Conservation (phyloP, 2,329 filamentous ascomycete genomes). For the Colletotrichum chlorophyti region DNA sequence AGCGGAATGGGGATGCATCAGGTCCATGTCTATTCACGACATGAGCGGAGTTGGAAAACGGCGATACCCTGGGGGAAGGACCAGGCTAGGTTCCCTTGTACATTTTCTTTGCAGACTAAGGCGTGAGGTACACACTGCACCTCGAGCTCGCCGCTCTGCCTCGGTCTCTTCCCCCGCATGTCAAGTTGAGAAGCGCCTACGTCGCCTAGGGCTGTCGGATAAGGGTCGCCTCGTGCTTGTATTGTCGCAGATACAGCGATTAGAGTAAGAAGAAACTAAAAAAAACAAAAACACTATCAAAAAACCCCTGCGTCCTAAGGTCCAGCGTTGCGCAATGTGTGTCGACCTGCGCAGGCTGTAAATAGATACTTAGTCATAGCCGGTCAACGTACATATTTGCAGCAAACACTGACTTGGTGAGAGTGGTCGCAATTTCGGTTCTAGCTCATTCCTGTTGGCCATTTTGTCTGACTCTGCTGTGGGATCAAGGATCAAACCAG, state of each 20-base stretch:
- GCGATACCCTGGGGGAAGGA: conserved; percentile 21
- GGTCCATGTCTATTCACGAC: conserved; percentile 1
- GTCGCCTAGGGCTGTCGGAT: not conserved
- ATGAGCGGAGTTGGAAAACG: conserved; percentile 22
- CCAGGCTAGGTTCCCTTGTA: conserved; percentile 19
- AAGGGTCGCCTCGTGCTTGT: conserved; percentile 16
- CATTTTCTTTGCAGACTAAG: conserved; percentile 14
- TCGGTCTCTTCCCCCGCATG: conserved; percentile 15
- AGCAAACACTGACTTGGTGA: not conserved
- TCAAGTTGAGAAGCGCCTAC: conserved; percentile 18
- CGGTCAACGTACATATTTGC: conserved; percentile 23
- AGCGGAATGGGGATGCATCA: conserved; percentile 4
- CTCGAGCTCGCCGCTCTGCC: not conserved
- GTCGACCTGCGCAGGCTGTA: conserved; percentile 25
- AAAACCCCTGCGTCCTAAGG: conserved; percentile 22
- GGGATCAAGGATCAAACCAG: too few species aligned
- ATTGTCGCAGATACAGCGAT: conserved; percentile 21
- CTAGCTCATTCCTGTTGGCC: too few species aligned
- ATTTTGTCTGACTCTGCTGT: too few species aligned
- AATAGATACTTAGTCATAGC: conserved; percentile 19
- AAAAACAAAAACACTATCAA: conserved; percentile 9
- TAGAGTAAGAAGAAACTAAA: conserved; percentile 20
- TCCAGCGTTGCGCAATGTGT: conserved; percentile 7
- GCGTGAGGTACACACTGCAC: not conserved
- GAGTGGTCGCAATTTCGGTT: not conserved